These are phyloP conservation scores for Colletotrichum zoysiae DNA, from an alignment of 2,329 filamentous ascomycete genomes.

Conservation along the genomic window DNA sequence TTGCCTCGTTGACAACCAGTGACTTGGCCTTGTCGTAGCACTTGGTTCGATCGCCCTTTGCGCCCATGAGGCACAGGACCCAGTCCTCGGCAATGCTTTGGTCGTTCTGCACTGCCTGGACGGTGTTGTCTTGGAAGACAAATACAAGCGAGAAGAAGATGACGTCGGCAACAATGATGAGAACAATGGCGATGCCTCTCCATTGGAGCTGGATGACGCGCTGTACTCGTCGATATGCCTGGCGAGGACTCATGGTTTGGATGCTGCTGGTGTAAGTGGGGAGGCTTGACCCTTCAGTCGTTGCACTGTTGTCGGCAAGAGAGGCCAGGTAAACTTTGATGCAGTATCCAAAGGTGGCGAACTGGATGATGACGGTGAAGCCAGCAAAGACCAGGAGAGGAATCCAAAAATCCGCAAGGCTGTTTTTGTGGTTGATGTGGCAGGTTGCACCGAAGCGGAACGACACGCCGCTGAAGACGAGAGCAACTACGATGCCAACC, in stretches of 20 bases:
- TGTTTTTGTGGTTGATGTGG: conserved; percentile 92
- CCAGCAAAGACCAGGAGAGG: conserved; percentile 85
- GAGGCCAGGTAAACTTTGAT: conserved; percentile 94
- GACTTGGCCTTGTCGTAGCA: conserved; percentile 73
- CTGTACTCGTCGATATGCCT: conserved; percentile 87
- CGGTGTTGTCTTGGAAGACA: conserved; percentile 84
- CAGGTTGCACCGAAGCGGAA: conserved; percentile 93
- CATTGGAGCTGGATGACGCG: conserved; percentile 93
- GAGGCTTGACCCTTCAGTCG: conserved; percentile 78
- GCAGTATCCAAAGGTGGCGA: conserved; percentile 90
- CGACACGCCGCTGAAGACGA: conserved; percentile 90
- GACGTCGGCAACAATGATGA: conserved; percentile 91
- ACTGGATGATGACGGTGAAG: conserved; percentile 82
- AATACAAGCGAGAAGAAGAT: conserved; percentile 95
- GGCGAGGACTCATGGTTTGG: conserved; percentile 82
- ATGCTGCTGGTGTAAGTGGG: conserved; percentile 83
- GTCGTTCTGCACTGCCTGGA: conserved; percentile 69
- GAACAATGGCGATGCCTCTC: conserved; percentile 90
- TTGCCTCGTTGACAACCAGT: conserved; percentile 80
- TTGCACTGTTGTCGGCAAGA: conserved; percentile 77
- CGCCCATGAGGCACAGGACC: conserved; percentile 76
- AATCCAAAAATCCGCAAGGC: conserved; percentile 89
- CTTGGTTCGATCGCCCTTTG: conserved; percentile 70
- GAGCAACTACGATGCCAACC: conserved; percentile 79
- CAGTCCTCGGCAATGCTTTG: conserved; percentile 70